Evolutionary conservation across 2,329 filamentous ascomycete genomes (phyloP), one percentile per base, ranked within the genome.

Genomic region (Lecanicillium sp.): DNA sequence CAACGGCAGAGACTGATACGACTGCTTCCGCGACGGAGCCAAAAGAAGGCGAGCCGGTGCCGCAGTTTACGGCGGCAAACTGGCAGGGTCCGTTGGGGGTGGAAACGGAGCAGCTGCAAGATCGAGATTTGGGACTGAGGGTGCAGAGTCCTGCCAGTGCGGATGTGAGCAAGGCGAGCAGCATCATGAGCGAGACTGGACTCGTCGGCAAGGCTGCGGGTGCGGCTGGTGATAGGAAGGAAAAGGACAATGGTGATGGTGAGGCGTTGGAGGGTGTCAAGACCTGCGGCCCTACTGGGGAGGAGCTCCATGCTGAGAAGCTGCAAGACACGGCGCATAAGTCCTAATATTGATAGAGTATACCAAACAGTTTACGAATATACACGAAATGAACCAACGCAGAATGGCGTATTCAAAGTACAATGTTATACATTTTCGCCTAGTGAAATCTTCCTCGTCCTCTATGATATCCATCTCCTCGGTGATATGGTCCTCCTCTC

Each of bases 161-260:
- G 2, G 70, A 77, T 39, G 68, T 87, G 13, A 89, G 84, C 54
- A 74, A 79, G 45, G 83, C 85, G 2, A 88, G 79, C 50, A 90
- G 84, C 52, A 60, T 86, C 15, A 68, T 63, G 51, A 74, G 65
- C 40, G 45, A 2, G 53, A 55, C 28, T 25, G 44, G 34, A 18
- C 17, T 28, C 6, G 33, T 19, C 3, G 34, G 28, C n/a, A n/a
- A n/a, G n/a, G n/a, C n/a, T n/a, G n/a, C n/a, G n/a, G n/a, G n/a
- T n/a, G n/a, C n/a, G 3, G 31, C 20, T 6, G 38, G 33, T 4
- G 36, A 32, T 11, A 5, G 28, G 27, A 31, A 15, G 27, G n/a
- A n/a, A n/a, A n/a, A n/a, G n/a, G n/a, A n/a, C n/a, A n/a, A 33
- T 9, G 47, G 53, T 2, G 51, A 45, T 4, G 41, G 22, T 2